A percentile compares a stretch with the other conserved stretches of the same genome.
Conservation (phyloP, 257 asterid genomes). For the Forsythia suspensa region DNA sequence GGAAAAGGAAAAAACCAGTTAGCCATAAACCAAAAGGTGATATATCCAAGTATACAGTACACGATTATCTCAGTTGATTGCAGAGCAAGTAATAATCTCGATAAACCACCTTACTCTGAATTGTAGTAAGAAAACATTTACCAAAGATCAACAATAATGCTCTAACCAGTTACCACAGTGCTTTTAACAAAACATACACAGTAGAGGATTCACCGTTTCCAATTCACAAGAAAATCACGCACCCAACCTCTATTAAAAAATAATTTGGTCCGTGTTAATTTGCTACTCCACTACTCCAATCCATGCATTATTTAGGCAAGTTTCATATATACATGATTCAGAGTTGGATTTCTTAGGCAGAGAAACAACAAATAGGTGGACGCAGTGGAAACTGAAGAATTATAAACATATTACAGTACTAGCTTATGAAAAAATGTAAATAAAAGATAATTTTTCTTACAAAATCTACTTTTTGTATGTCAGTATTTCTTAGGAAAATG, state of each 20-base stretch:
- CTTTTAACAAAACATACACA: neutral
- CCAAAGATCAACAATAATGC: neutral
- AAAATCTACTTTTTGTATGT: neutral
- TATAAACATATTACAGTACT: neutral
- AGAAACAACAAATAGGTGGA: neutral
- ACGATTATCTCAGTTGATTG: neutral
- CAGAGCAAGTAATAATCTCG: neutral
- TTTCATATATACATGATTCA: neutral
- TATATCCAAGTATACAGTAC: neutral
- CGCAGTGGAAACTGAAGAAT: neutral
- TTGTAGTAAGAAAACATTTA: too few species aligned
- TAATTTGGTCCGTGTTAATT: neutral
- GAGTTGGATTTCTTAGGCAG: neutral
- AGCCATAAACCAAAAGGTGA: conserved; percentile 1
- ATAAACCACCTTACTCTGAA: neutral
- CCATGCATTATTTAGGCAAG: neutral
- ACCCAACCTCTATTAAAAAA: neutral
- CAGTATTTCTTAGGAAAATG: neutral
- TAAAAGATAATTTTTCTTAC: neutral
- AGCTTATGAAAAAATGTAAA: neutral
- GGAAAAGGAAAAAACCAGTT: neutral
- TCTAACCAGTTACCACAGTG: neutral
- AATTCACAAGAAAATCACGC: neutral
- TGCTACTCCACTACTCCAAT: neutral
- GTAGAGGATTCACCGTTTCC: neutral